phyloP scores from a whole-genome alignment of 2,329 filamentous ascomycete species.

The Fusarium longipes region DNA sequence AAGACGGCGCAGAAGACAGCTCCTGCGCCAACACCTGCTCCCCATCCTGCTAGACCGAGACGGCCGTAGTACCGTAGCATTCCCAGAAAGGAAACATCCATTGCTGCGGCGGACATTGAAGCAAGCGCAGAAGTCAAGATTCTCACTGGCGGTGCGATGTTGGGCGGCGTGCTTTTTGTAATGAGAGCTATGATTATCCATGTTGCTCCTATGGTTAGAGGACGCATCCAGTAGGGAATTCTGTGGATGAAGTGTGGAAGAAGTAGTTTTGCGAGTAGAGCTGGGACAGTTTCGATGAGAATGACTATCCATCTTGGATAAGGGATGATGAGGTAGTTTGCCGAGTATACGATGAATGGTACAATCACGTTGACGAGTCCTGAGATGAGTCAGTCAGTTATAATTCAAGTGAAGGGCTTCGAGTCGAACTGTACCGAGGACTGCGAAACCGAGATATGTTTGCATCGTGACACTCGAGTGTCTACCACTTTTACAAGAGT shows the following conservation, averaged over 20 bases:
- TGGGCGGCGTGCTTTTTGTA: conserved; percentile 48
- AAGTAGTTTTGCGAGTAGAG: conserved; percentile 46
- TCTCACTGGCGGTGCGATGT: conserved; percentile 48
- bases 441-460: conserved; percentile 44
- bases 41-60: conserved; percentile 52
- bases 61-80: conserved; percentile 47
- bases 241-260: conserved; percentile 46
- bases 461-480: conserved; percentile 26
- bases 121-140: conserved; percentile 48
- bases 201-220: conserved; percentile 41
- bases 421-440: conserved; percentile 38
- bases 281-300: conserved; percentile 49
- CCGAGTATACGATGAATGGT: conserved; percentile 48
- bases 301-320: conserved; percentile 49
- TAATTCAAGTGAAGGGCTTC: background rate
- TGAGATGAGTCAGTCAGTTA: conserved; percentile 28
- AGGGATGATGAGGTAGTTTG: conserved; percentile 52
- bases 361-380: conserved; percentile 49
- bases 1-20: conserved; percentile 45
- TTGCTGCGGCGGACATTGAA: conserved; percentile 46
- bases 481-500: background rate
- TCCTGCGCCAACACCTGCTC: conserved; percentile 49
- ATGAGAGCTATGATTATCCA: conserved; percentile 49
- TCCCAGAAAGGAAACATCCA: conserved; percentile 50
- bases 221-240: conserved; percentile 46